Conservation (phyloP, 148 eudicot genomes). For the Arbutus unedo region DNA sequence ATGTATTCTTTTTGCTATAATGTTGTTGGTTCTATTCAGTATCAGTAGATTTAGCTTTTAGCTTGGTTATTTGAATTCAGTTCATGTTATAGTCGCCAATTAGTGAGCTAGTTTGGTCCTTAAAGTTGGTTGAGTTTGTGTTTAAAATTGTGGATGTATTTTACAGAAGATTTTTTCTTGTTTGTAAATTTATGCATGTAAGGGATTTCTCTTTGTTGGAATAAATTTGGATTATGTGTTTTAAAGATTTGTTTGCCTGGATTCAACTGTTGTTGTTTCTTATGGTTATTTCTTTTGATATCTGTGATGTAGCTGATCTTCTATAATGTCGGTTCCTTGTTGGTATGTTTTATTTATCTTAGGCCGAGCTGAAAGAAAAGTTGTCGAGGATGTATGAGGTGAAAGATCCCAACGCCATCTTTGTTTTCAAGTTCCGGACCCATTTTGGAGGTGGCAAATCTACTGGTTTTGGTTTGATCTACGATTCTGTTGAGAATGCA, state of each 20-base stretch:
- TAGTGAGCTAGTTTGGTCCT: background rate
- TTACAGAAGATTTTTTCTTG: background rate
- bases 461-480: conserved; percentile 80
- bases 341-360: background rate
- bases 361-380: conserved; percentile 78
- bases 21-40: background rate
- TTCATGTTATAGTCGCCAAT: background rate
- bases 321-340: background rate
- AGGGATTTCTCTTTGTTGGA: background rate
- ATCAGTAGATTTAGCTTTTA: background rate
- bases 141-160: background rate
- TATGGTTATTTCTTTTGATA: background rate
- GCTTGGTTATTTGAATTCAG: background rate
- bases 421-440: conserved; percentile 80
- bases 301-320: background rate
- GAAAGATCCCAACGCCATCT: conserved; percentile 57
- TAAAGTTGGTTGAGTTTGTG: background rate
- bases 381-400: conserved; percentile 67
- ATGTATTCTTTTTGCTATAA: background rate
- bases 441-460: conserved; percentile 92
- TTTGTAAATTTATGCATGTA: background rate
- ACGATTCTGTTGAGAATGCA: conserved; percentile 73
- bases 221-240: background rate
- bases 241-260: background rate
- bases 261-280: background rate